These are phyloP conservation scores for Angomonas ambiguus DNA, from an alignment of 208 protist genomes.

Conservation along the genomic window DNA sequence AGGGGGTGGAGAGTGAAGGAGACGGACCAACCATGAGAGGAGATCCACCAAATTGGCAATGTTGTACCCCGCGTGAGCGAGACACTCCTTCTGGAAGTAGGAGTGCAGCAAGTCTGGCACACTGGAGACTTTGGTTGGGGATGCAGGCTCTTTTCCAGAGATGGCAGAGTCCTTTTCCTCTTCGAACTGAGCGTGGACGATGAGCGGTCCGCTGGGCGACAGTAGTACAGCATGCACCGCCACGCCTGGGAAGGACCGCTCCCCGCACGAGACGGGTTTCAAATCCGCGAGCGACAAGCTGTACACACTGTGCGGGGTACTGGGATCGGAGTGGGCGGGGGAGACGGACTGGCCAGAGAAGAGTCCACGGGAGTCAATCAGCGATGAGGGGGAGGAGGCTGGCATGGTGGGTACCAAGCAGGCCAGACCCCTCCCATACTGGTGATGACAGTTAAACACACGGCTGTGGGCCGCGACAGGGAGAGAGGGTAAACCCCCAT, in stretches of 20 bases:
- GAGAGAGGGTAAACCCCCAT: slow-evolving; percentile 54
- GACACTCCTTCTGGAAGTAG: background rate
- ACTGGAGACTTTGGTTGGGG: background rate
- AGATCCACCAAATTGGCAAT: slow-evolving; percentile 23
- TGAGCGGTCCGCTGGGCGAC: slow-evolving; percentile 47
- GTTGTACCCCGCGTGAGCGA: slow-evolving; percentile 1
- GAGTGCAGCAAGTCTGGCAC: background rate
- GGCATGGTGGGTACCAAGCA: slow-evolving; percentile 34
- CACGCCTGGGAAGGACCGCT: slow-evolving; percentile 25
- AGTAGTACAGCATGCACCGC: slow-evolving; percentile 54
- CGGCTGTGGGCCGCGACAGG: slow-evolving; percentile 18
- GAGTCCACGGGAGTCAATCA: background rate
- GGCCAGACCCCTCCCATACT: slow-evolving; percentile 61
- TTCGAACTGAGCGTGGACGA: slow-evolving; percentile 58
- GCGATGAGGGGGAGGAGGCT: background rate
- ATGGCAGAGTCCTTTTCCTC: slow-evolving; percentile 3
- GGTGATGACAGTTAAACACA: slow-evolving; percentile 41
- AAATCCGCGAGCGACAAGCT: slow-evolving; percentile 6
- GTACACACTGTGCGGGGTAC: background rate
- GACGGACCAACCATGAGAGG: slow-evolving; percentile 40
- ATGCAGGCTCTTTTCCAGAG: background rate
- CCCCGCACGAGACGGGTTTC: slow-evolving; percentile 42
- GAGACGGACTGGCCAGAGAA: background rate
- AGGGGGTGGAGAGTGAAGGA: slow-evolving; percentile 37
- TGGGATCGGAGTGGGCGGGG: background rate